phyloP scores from a whole-genome alignment of 768 basidiomycete genomes.

The Rhodotorula kratochvilovae region DNA sequence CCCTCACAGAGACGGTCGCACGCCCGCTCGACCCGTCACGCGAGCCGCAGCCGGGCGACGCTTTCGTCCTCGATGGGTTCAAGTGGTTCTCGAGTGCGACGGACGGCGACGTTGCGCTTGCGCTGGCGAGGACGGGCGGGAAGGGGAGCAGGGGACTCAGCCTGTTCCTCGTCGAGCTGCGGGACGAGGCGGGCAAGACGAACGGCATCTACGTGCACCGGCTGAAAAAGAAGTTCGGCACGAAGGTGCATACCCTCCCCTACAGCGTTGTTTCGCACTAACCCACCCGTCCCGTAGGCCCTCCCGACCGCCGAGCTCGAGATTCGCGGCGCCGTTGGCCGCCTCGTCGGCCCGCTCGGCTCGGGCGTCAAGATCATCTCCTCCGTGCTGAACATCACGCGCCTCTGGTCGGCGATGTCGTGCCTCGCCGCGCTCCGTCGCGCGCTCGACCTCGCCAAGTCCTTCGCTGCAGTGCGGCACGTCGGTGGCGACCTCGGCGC shows the following conservation, averaged over 20 bases:
- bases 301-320: slow-evolving; percentile 72
- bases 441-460: slow-evolving; percentile 62
- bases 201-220: slow-evolving; percentile 69
- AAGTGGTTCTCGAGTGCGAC: slow-evolving; percentile 54
- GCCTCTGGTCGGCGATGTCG: slow-evolving; percentile 61
- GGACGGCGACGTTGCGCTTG: slow-evolving; percentile 67
- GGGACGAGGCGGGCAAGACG: slow-evolving; percentile 38
- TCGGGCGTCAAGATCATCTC: slow-evolving; percentile 60
- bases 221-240: slow-evolving; percentile 74
- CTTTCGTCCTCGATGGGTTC: slow-evolving; percentile 35
- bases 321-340: slow-evolving; percentile 59
- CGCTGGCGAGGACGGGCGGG: slow-evolving; percentile 65
- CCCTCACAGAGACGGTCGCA: slow-evolving; percentile 66
- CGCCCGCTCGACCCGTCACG: neutral
- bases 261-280: neutral
- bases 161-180: slow-evolving; percentile 67
- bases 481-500: slow-evolving; percentile 48
- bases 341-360: slow-evolving; percentile 56
- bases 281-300: slow-evolving; percentile 47
- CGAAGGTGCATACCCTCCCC: slow-evolving; percentile 43
- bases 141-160: slow-evolving; percentile 58
- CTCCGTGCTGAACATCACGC: slow-evolving; percentile 72
- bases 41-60: neutral
- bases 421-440: slow-evolving; percentile 60
- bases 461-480: slow-evolving; percentile 60